Conservation (phyloP, 1,284 basidiomycete species). For the Rhodotorula sp. region DNA sequence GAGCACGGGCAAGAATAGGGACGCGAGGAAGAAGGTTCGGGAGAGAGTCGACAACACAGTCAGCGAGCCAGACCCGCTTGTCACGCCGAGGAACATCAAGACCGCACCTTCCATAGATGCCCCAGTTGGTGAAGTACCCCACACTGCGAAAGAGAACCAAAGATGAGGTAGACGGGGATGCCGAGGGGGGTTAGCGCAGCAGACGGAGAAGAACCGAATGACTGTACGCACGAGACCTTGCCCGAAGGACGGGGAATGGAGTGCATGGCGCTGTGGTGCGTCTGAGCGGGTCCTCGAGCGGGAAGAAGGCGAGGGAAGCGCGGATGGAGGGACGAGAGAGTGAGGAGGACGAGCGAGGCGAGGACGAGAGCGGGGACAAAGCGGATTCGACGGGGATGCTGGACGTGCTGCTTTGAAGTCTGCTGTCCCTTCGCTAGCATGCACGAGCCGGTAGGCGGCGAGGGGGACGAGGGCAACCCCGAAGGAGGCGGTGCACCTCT, state of each 20-base stretch:
- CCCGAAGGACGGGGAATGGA: slow-evolving; percentile 27
- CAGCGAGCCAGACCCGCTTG: not conserved
- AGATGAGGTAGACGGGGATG: not conserved
- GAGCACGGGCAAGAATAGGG: too few species aligned
- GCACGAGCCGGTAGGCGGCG: not conserved
- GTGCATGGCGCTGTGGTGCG: not conserved
- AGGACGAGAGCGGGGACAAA: not conserved
- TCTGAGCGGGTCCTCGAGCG: too few species aligned
- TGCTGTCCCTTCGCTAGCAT: not conserved
- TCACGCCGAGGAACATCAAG: too few species aligned
- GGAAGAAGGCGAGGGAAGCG: not conserved
- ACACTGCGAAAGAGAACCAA: slow-evolving; percentile 10
- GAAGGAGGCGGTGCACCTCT: not conserved
- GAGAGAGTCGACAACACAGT: not conserved
- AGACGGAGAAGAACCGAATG: not conserved
- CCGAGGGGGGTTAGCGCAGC: not conserved
- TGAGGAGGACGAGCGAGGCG: not conserved
- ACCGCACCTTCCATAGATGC: slow-evolving; percentile 47
- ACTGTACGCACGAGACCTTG: slow-evolving; percentile 29
- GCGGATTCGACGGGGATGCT: not conserved
- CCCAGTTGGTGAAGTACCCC: slow-evolving; percentile 61
- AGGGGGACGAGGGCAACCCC: not conserved
- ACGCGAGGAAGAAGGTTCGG: too few species aligned
- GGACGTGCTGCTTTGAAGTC: not conserved
- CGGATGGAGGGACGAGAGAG: not conserved